Evolutionary conservation across 2,329 filamentous ascomycete genomes (phyloP).

Genomic region (Xylariaceae sp.): DNA sequence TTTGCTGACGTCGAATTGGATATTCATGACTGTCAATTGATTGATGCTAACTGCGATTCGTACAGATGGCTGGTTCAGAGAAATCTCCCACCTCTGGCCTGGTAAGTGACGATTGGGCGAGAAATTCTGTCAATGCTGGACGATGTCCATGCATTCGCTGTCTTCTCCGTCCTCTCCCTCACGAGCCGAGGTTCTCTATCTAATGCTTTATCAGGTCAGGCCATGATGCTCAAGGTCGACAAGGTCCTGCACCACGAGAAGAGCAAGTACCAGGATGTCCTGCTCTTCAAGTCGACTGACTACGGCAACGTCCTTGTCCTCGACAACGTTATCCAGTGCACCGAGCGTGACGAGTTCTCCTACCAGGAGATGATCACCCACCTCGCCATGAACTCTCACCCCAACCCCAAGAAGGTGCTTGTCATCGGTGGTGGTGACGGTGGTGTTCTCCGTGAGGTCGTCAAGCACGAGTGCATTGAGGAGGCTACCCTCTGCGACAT

Average conservation of each 20-base stretch:
- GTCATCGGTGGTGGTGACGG: constrained; percentile 98
- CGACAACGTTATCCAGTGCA: constrained; percentile 98
- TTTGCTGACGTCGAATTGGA: neutral
- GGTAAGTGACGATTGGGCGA: constrained; percentile 38
- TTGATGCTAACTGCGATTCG: constrained; percentile 12
- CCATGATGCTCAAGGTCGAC: constrained; percentile 97
- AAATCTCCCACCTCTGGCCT: constrained; percentile 98
- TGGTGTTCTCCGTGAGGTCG: constrained; percentile 93
- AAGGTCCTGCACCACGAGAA: constrained; percentile 99
- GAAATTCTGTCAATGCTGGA: neutral
- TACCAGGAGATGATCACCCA: constrained; percentile 99
- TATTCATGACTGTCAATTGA: neutral
- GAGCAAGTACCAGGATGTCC: constrained; percentile 97
- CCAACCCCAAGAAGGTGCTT: constrained; percentile 94
- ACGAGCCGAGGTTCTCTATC: constrained; percentile 3
- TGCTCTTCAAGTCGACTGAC: constrained; percentile 97
- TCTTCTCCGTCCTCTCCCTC: neutral
- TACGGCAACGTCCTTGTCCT: constrained; percentile 94
- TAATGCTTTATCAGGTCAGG: constrained; percentile 60
- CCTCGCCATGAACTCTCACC: constrained; percentile 97
- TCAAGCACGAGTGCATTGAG: constrained; percentile 98
- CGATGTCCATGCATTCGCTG: neutral
- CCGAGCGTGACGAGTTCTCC: constrained; percentile 97
- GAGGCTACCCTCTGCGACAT: constrained; percentile 97
- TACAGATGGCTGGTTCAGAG: constrained; percentile 98